Percentiles rank a stretch among this genome's conserved stretches.
phyloP scores from a whole-genome alignment of 169 alveolate species.

The Babesia caballi region DNA sequence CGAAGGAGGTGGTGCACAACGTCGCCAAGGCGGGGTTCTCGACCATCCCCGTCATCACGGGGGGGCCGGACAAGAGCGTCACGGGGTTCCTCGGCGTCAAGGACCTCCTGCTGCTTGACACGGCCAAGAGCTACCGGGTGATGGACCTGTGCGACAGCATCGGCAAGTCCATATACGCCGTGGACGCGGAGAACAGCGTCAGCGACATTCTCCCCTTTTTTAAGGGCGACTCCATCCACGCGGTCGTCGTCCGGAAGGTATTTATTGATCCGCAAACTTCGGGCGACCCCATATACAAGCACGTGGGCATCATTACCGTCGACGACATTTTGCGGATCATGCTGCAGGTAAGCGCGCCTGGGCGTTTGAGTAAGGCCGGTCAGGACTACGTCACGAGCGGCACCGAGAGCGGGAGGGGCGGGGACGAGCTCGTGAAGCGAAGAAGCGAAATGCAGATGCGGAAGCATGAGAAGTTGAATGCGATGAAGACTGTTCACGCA shows the following conservation, averaged over 20 bases:
- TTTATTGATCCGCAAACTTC: constrained; percentile 26
- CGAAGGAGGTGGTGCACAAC: constrained; percentile 47
- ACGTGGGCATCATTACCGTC: constrained; percentile 72
- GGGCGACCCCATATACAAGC: constrained; percentile 71
- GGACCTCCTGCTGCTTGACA: constrained; percentile 67
- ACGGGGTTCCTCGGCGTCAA: constrained; percentile 65
- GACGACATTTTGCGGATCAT: constrained; percentile 53
- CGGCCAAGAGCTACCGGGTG: constrained; percentile 35
- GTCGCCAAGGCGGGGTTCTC: constrained; percentile 73
- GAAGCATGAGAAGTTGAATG: background rate
- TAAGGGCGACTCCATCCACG: constrained; percentile 37
- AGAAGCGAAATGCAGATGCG: background rate
- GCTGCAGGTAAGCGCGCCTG: constrained; percentile 21
- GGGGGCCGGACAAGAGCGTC: constrained; percentile 35
- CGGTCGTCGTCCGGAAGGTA: constrained; percentile 72
- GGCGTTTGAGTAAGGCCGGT: background rate
- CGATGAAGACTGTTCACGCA: background rate
- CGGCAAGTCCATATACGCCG: constrained; percentile 61
- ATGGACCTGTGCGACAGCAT: constrained; percentile 29
- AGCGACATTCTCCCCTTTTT: constrained; percentile 34
- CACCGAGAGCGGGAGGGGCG: background rate
- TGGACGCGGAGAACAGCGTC: constrained; percentile 35
- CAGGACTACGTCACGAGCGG: constrained; percentile 9
- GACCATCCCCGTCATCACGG: constrained; percentile 69
- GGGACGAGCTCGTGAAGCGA: background rate